Evolutionary conservation across 257 asterid genomes (phyloP), one percentile per base, ranked within the genome.

Genomic region (Penstemon davidsonii): DNA sequence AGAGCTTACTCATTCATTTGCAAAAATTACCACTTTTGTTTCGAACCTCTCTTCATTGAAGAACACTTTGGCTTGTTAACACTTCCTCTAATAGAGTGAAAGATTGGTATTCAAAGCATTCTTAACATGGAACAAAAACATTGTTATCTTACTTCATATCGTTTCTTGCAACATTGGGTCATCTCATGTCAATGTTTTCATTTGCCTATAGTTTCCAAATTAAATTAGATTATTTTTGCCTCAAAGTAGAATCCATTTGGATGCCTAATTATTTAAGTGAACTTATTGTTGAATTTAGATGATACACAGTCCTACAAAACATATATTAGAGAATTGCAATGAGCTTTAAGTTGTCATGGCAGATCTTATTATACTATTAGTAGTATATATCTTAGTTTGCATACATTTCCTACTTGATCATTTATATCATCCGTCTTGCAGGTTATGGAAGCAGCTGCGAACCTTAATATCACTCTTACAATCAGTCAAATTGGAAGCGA

Each of bases 371-470:
- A 15, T 15, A 15, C 18, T 15, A 15, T 15, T 62, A 63, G 47
- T 18, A 37, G 44, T n/a, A 19, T 65, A 52, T 69, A 67, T 63
- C 68, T 36, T n/a, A 53, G 44, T 40, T 55, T 41, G 44, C 40
- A n/a, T 37, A 11, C 53, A 15, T 54, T 45, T 64, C 51, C 66
- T 55, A 19, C 51, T 41, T 70, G 57, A 66, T 59, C 50, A 13
- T 13, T 40, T 64, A 15, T 46, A 64, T 52, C 53, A 64, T 76
- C 13, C 56, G 10, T 73, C 47, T 70, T 72, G 46, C 64, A 93
- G 99, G 99, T 93, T 63, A 90, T 76, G 79, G 92, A 88, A 75
- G 87, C 95, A 64, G 92, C 96, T 55, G 85, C 88, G 18, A 87
- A 80, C 73, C 91, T 93, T 51, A 88, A 92, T 72, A 64, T 86